Evolutionary conservation across 495 filamentous ascomycete species (phyloP), one percentile per base, ranked within the genome.

Genomic region (Podospora fimiseda): DNA sequence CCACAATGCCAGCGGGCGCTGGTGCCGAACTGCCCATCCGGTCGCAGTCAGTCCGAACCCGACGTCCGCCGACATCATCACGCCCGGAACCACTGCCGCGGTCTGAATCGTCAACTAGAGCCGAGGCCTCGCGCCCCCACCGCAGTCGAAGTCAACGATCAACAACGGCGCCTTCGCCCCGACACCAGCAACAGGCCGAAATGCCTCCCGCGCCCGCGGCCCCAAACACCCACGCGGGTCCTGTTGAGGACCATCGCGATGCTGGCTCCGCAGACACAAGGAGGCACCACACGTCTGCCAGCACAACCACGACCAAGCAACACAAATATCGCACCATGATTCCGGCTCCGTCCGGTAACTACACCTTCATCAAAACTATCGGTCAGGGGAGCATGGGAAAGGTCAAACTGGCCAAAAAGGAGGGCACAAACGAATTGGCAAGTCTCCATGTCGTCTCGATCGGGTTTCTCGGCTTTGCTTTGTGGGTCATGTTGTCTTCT

Each of bases 331-430:
- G 90, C 53, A 93, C 89, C 33, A 89, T 88, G 39, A 88, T 94
- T 60, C 84, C 83, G 27, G 89, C 90, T 3, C 81, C 81, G 22
- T 88, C 88, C 2, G 91, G 91, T 39, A 82, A 89, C 71, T 99
- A 91, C 87, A 79, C 88, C 21, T 77, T 99, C 43, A 93, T 92
- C 18, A 97, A 99, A 75, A 99, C 93, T 2, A 93, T 99, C 53
- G 93, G 93, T 43, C 90, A 91, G 50, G 93, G 93, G 9, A 96
- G 92, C 66, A 99, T 99, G 93, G 89, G 89, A 21, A 94, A 95
- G 68, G 89, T 95, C 36, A 95, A 95, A 69, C 71, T 95, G 48
- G 89, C 89, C 14, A 87, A 84, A 57, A 90, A 86, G 65, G 74
- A 84, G 46, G 88, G 91, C 61, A 84, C 85, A 11, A 83, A 83